These are phyloP conservation scores for Polygonum maritimum DNA, from an alignment of 148 eudicot species.

Conservation along the genomic window DNA sequence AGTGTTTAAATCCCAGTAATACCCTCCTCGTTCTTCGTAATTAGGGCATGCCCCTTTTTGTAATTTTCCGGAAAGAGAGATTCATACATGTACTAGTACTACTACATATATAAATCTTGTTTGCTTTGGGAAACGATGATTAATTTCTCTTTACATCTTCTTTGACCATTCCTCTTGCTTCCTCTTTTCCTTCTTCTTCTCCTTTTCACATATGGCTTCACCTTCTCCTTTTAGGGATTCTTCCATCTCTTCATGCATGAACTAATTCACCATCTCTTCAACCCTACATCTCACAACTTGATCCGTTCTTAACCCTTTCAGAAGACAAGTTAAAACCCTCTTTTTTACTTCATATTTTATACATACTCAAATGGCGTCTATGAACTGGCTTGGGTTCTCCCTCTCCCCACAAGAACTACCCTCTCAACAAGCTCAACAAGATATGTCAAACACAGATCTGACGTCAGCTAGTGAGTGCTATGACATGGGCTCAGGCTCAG, in stretches of 20 bases:
- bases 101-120: slow-evolving; percentile 15
- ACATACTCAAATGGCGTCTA: not conserved
- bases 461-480: not conserved
- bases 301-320: not conserved
- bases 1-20: not conserved
- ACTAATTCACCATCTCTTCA: not conserved
- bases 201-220: not conserved
- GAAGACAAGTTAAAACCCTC: not conserved
- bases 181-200: not conserved
- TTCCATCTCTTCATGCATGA: not conserved
- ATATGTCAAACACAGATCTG: not conserved
- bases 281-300: no score
- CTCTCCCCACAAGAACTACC: slow-evolving; percentile 10
- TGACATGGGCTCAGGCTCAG: not conserved
- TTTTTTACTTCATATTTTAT: not conserved
- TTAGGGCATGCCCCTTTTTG: slow-evolving; percentile 6
- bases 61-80: not conserved
- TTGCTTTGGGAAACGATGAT: slow-evolving; percentile 28
- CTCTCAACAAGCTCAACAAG: not conserved
- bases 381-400: not conserved
- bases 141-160: slow-evolving; percentile 11
- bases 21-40: not conserved
- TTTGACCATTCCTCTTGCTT: slow-evolving; percentile 17
- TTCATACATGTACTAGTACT: not conserved
- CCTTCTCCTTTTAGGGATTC: not conserved